Evolutionary conservation across 169 alveolate species (phyloP).

Genomic region (Plasmodium knowlesi): DNA sequence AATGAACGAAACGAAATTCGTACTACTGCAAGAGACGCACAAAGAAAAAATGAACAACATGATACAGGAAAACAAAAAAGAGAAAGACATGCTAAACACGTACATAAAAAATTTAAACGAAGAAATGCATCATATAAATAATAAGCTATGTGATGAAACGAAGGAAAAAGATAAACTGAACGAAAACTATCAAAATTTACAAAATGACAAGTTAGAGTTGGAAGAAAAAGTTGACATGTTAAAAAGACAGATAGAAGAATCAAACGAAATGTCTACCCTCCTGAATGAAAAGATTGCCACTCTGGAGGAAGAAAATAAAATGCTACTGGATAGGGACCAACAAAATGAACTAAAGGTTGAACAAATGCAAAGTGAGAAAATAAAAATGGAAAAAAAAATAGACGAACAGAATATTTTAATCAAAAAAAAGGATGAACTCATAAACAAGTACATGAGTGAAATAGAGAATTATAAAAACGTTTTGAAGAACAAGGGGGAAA

Average conservation of each 20-base stretch:
- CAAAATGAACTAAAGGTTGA: not conserved
- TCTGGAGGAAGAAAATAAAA: constrained; percentile 44
- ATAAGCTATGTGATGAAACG: not conserved
- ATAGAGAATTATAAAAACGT: constrained; percentile 65
- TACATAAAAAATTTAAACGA: constrained; percentile 26
- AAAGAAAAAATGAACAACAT: not conserved
- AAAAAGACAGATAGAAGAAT: constrained; percentile 11
- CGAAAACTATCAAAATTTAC: constrained; percentile 15
- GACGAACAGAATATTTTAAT: constrained; percentile 30
- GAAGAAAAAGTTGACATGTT: constrained; percentile 19
- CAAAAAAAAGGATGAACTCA: constrained; percentile 48
- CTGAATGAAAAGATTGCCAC: constrained; percentile 29
- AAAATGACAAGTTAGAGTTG: not conserved
- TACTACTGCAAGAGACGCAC: not conserved
- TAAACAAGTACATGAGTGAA: constrained; percentile 34
- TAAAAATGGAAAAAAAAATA: constrained; percentile 33
- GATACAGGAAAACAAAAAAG: constrained; percentile 4
- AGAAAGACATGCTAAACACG: not conserved
- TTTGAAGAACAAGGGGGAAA: constrained; percentile 48
- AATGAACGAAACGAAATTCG: not conserved
- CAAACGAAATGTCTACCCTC: constrained; percentile 18
- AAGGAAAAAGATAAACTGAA: constrained; percentile 18
- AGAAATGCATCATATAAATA: constrained; percentile 17
- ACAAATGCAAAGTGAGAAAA: constrained; percentile 15
- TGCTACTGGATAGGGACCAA: constrained; percentile 24